Conservation (phyloP, 345 rosid species). For the Eutrema japonicum region DNA sequence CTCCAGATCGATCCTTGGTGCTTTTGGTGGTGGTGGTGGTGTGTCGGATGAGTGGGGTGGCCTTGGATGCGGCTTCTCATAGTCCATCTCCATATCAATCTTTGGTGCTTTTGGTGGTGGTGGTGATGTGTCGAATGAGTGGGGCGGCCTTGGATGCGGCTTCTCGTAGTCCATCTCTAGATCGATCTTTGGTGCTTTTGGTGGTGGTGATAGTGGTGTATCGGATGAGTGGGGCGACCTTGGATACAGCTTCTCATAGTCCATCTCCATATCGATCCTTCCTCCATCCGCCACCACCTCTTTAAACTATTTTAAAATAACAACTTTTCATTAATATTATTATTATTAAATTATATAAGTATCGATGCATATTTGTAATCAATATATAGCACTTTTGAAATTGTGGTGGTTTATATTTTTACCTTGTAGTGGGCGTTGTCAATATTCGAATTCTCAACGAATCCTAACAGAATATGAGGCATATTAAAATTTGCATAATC, state of each 20-base stretch:
- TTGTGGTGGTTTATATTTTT: background rate
- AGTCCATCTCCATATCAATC: no score
- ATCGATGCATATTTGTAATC: background rate
- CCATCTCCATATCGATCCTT: conserved; percentile 28
- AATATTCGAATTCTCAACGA: conserved; percentile 17
- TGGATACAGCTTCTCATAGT: background rate
- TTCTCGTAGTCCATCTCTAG: conserved; percentile 9
- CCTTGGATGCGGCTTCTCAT: no score
- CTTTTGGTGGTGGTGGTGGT: no score
- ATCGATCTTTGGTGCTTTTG: background rate
- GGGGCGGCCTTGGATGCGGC: background rate
- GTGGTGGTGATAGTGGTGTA: background rate
- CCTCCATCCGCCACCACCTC: conserved; percentile 1
- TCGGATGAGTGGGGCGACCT: background rate
- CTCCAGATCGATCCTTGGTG: no score
- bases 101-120: no score
- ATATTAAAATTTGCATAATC: conserved; percentile 8
- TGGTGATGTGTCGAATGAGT: background rate
- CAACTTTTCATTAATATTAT: background rate
- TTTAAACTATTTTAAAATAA: conserved; percentile 4
- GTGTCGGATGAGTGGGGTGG: no score
- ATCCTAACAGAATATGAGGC: conserved; percentile 23
- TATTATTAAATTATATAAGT: background rate
- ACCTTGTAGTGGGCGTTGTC: conserved; percentile 22
- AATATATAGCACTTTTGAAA: background rate